Base-by-base conservation (phyloP, 1,284 basidiomycete genomes). In the Tetrapyrgos nigripes region DNA sequence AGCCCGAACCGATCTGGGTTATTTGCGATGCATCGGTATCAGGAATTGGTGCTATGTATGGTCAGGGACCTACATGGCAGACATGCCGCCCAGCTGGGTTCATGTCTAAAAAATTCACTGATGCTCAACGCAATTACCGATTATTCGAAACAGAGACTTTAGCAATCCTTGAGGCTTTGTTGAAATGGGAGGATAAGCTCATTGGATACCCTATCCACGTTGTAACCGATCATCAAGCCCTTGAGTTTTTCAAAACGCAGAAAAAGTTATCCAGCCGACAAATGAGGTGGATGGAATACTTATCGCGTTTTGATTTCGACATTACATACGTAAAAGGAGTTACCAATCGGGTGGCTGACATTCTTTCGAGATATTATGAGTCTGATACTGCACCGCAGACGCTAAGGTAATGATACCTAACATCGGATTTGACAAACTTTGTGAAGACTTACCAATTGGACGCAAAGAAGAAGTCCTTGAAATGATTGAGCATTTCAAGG, bases 41-140 rank as follows among this genome's bases (percentile, higher is more conserved):
- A n/a, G n/a, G n/a, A n/a, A n/a, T n/a, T n/a, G n/a, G n/a, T n/a
- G n/a, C n/a, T n/a, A n/a, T n/a, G n/a, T n/a, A n/a, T n/a, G n/a
- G n/a, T n/a, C n/a, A n/a, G n/a, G n/a, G n/a, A n/a, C 66, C 74
- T 1, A 64, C 68, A 0, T 80, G 78, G 77, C 60, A 67, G n/a
- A 68, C 63, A 0, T 72, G 73, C 51, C 21, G 68, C 11, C 73
- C 77, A 0, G 75, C 76, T 0, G 77, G 73, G 1, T 80, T 81
- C 52, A 74, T 76, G 62, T 79, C 75, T 0, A 69, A 70, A 6
- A 80, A 81, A 40, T 75, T 80, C 50, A 76, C 74, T 0, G 27
- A 55, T 17, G 74, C 75, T 1, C 78, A 81, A 58, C 67, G 68
- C 3, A 68, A 75, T 27, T 80, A 81, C 46, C 63, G 59, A 1